Evolutionary conservation across 169 alveolate genomes (phyloP).

Genomic region (Eimeria sp.): DNA sequence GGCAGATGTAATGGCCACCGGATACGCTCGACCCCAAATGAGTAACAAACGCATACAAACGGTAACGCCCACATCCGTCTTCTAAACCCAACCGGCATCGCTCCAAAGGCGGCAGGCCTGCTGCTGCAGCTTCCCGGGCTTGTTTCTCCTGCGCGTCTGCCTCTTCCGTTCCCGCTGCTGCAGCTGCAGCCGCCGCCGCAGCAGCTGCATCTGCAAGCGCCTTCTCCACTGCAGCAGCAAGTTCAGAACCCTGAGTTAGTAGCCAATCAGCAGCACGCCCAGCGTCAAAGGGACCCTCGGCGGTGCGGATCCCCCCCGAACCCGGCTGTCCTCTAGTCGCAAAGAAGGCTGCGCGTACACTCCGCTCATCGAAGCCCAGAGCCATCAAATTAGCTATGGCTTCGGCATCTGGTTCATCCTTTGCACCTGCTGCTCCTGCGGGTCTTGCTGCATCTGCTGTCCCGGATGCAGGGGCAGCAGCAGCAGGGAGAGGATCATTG

Average conservation of each 20-base stretch:
- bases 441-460: constrained; percentile 3
- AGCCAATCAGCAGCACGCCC: constrained; percentile 83
- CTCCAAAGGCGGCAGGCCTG: constrained; percentile 36
- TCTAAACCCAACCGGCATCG: constrained; percentile 34
- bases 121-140: constrained; percentile 30
- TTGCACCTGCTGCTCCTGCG: background rate
- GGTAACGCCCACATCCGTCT: constrained; percentile 85
- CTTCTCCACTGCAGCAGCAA: constrained; percentile 73
- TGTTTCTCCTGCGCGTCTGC: constrained; percentile 26
- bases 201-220: constrained; percentile 53
- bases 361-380: constrained; percentile 63
- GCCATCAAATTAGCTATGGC: constrained; percentile 16
- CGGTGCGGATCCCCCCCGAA: background rate
- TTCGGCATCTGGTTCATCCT: constrained; percentile 65
- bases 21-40: constrained; percentile 93
- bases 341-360: constrained; percentile 31
- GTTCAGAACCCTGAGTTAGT: constrained; percentile 40
- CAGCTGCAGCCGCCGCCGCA: constrained; percentile 42
- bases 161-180: constrained; percentile 6
- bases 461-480: constrained; percentile 1
- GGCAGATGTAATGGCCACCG: constrained; percentile 94
- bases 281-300: background rate
- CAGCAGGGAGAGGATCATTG: constrained; percentile 59
- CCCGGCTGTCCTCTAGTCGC: constrained; percentile 11
- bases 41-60: constrained; percentile 90